phyloP scores from a whole-genome alignment of 306 rosid genomes.

The Rosa chinensis region DNA sequence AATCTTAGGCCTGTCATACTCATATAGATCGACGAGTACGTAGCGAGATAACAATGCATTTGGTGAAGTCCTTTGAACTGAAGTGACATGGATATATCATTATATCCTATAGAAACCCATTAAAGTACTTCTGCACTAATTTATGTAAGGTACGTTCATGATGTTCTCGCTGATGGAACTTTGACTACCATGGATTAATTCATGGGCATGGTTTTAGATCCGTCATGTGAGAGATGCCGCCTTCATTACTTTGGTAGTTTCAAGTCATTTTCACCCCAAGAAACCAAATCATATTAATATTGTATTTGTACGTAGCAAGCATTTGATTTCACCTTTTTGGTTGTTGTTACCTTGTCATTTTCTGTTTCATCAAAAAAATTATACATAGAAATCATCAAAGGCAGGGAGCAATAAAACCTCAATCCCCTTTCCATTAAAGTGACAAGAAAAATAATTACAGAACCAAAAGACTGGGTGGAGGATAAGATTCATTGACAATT shows the following conservation, averaged over 20 bases:
- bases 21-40: no score
- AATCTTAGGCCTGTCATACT: no score
- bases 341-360: background rate
- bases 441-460: background rate
- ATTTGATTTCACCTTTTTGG: background rate
- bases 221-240: background rate
- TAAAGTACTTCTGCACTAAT: background rate
- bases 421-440: constrained; percentile 1
- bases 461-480: background rate
- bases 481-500: background rate
- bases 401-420: constrained; percentile 17
- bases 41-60: no score
- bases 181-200: background rate
- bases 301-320: background rate
- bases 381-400: background rate
- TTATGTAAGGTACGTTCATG: background rate
- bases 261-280: constrained; percentile 16
- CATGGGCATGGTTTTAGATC: background rate
- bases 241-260: constrained; percentile 3
- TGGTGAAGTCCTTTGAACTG: no score
- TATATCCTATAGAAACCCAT: background rate
- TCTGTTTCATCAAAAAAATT: background rate
- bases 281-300: background rate
- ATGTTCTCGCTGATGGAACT: background rate
- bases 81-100: no score